Base-by-base conservation (phyloP, 345 rosid genomes). In the Camelina sativa region DNA sequence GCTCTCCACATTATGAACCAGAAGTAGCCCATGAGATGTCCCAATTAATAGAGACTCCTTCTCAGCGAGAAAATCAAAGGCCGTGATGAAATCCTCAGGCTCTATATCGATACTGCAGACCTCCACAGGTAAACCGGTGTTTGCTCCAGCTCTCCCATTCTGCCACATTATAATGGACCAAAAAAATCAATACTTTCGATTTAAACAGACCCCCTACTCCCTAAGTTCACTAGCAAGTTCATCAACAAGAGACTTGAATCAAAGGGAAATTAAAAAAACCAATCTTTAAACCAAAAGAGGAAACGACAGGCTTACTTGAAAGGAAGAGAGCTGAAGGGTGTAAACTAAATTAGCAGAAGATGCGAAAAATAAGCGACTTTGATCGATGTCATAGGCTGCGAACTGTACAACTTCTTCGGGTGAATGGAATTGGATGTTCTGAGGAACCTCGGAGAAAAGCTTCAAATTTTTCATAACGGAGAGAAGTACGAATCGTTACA, bases 11-110 rank as follows among this genome's bases (percentile, higher is more conserved):
- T 56, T 75, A 79, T 89, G 89, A 67, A 89, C 76, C 69, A 88
- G 65, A 19, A 95, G 74, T 70, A 82, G 85, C 16, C 99, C 99
- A 74, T 66, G 65, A 62, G 84, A 76, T 41, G 99, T 90, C 38
- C 99, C 99, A 55, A 92, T 38, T 25, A 90, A 69, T 41, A 95
- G 51, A n/a, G 97, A 87, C 79, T 95, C 98, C 83, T 90, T 90
- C 91, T 95, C 97, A 86, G 91, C 83, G 0, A 95, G 83, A 79
- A 88, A 95, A 77, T 92, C 97, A 54, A 88, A 95, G 13, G 97
- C 80, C 11, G 90, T 88, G 71, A 95, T 80, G 70, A 51, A 52
- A 77, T 90, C 94, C 20, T 74, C 94, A 2, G 82, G 72, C 75
- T 88, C 98, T 91, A 92, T 75, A 74, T 80, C 96, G 72, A 86